Evolutionary conservation across 768 basidiomycete species (phyloP).

Genomic region (Trametes meyenii): DNA sequence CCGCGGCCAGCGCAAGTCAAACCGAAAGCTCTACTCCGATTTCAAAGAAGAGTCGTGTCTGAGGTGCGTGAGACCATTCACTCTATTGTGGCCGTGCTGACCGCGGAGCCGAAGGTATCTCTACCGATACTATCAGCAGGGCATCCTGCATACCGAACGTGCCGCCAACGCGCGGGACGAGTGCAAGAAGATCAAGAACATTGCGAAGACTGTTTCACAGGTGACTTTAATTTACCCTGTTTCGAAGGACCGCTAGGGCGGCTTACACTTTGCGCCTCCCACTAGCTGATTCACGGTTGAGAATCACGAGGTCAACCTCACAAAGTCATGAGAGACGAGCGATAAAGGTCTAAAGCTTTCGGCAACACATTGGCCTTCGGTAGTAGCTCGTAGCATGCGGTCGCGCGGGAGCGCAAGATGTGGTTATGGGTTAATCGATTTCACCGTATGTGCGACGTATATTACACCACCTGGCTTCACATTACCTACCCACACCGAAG

Average conservation of each 20-base stretch:
- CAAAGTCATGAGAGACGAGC: background rate
- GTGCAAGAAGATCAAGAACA: slow-evolving; percentile 64
- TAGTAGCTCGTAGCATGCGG: slow-evolving; percentile 9
- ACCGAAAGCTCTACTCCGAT: slow-evolving; percentile 75
- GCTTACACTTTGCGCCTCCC: background rate
- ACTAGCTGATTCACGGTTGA: slow-evolving; percentile 15
- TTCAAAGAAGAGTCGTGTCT: slow-evolving; percentile 79
- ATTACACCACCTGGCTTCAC: slow-evolving; percentile 15
- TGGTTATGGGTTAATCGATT: slow-evolving; percentile 16
- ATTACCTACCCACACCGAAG: slow-evolving; percentile 6
- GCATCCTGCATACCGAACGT: slow-evolving; percentile 49
- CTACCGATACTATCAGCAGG: slow-evolving; percentile 56
- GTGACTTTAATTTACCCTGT: slow-evolving; percentile 26
- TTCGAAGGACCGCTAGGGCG: background rate
- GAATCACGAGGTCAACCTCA: background rate
- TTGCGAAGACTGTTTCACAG: slow-evolving; percentile 45
- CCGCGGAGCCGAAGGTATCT: slow-evolving; percentile 52
- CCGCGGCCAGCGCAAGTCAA: slow-evolving; percentile 60
- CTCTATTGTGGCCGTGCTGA: background rate
- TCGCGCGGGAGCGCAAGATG: background rate
- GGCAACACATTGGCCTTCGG: background rate
- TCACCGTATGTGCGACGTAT: slow-evolving; percentile 23
- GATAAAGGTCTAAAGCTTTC: background rate
- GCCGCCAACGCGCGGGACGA: slow-evolving; percentile 60
- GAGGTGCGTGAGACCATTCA: slow-evolving; percentile 42